A percentile compares a stretch with the other conserved stretches of the same genome.
These are phyloP conservation scores for Omphalotus guepiniiformis DNA, from an alignment of 768 basidiomycete species.

Conservation along the genomic window DNA sequence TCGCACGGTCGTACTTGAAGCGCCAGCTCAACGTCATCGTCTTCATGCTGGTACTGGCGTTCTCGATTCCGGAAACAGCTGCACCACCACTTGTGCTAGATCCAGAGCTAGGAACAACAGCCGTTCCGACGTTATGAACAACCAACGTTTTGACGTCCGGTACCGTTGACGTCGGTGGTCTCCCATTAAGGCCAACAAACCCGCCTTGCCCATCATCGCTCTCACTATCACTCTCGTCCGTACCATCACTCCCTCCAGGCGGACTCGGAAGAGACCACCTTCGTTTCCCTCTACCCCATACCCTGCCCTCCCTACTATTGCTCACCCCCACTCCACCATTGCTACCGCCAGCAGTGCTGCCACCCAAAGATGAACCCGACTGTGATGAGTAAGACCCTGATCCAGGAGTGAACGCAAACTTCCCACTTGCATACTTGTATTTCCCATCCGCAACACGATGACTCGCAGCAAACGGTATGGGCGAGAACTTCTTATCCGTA, in stretches of 20 bases:
- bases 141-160: too few species aligned
- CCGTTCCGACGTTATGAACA: too few species aligned
- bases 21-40: background rate
- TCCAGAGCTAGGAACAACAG: too few species aligned
- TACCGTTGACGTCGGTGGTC: too few species aligned
- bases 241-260: slow-evolving; percentile 44
- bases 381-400: too few species aligned
- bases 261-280: slow-evolving; percentile 45
- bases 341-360: background rate
- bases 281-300: background rate
- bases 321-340: background rate
- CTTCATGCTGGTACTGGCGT: background rate
- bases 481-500: slow-evolving; percentile 49
- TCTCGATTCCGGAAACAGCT: too few species aligned
- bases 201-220: background rate
- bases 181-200: too few species aligned
- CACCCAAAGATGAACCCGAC: background rate
- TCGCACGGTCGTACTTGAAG: slow-evolving; percentile 47
- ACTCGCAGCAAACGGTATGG: slow-evolving; percentile 67
- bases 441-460: slow-evolving; percentile 69
- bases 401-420: too few species aligned
- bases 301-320: background rate
- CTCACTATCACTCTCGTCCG: slow-evolving; percentile 13
- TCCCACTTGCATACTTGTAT: slow-evolving; percentile 53
- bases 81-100: too few species aligned